Conservation (phyloP, 495 filamentous ascomycete species). For the Tuber melanosporum region DNA sequence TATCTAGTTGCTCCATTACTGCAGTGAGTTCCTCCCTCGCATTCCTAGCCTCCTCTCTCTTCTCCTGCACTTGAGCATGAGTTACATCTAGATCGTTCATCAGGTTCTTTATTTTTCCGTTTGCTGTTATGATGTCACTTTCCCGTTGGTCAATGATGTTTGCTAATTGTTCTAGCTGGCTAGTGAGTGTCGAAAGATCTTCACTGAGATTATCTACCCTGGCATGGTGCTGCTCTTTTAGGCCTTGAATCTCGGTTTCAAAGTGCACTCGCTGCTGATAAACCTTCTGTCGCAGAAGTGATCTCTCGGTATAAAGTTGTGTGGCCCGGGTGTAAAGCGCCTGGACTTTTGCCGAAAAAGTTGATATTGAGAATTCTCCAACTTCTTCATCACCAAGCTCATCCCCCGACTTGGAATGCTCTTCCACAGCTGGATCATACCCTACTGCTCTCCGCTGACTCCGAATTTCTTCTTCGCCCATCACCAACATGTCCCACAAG, state of each 20-base stretch:
- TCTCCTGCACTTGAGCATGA: slow-evolving; percentile 23
- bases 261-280: slow-evolving; percentile 26
- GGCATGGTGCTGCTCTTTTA: slow-evolving; percentile 22
- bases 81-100: slow-evolving; percentile 32
- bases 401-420: slow-evolving; percentile 47
- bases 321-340: slow-evolving; percentile 54
- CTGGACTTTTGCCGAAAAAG: slow-evolving; percentile 70
- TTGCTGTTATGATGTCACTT: slow-evolving; percentile 26
- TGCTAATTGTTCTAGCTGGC: slow-evolving; percentile 32
- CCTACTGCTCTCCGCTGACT: slow-evolving; percentile 50
- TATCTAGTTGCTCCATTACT: slow-evolving; percentile 49
- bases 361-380: slow-evolving; percentile 55
- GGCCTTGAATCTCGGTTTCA: slow-evolving; percentile 15
- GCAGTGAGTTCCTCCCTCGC: slow-evolving; percentile 46
- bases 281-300: slow-evolving; percentile 24
- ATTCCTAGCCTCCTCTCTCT: slow-evolving; percentile 19
- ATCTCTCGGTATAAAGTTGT: slow-evolving; percentile 19
- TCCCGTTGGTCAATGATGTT: slow-evolving; percentile 32
- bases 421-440: slow-evolving; percentile 48
- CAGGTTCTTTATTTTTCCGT: slow-evolving; percentile 28
- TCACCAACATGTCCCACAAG: slow-evolving; percentile 67
- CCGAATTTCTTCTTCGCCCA: slow-evolving; percentile 55
- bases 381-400: slow-evolving; percentile 48
- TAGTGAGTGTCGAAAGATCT: slow-evolving; percentile 28
- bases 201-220: slow-evolving; percentile 21